A percentile compares a stretch with the other conserved stretches of the same genome.
Evolutionary conservation across 257 asterid species (phyloP).

Genomic region (Perilla frutescens): DNA sequence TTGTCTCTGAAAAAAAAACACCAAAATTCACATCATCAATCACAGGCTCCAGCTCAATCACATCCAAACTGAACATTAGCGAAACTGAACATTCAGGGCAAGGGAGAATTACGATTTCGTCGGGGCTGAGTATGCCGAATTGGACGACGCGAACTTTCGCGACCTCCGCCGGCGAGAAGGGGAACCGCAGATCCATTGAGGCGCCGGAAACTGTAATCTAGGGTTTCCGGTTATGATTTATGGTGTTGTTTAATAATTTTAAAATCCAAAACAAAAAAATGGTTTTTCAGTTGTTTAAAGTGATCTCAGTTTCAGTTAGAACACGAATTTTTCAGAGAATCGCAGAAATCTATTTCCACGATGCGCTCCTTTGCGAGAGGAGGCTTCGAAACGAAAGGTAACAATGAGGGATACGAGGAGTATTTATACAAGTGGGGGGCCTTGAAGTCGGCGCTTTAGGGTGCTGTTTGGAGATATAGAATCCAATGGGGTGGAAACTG

Average conservation of each 20-base stretch:
- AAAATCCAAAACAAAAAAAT: not conserved
- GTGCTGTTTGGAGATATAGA: conserved; percentile 24
- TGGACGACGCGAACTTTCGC: conserved; percentile 87
- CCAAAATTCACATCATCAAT: conserved; percentile 7
- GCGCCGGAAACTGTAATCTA: conserved; percentile 31
- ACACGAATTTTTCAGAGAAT: not conserved
- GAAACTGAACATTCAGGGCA: not conserved
- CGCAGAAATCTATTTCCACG: conserved; percentile 20
- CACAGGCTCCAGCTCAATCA: conserved; percentile 10
- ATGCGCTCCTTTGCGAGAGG: conserved; percentile 35
- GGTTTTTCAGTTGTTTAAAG: not conserved
- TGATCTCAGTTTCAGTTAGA: not conserved
- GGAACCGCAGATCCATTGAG: conserved; percentile 84
- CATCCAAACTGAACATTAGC: not conserved
- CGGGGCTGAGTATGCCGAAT: conserved; percentile 94
- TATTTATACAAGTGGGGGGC: conserved; percentile 49
- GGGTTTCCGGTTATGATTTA: conserved; percentile 36
- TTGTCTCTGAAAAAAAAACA: conserved; percentile 73
- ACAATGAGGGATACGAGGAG: not conserved
- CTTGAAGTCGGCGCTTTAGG: conserved; percentile 8
- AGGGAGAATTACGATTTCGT: conserved; percentile 73
- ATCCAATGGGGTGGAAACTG: not conserved
- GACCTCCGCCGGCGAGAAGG: conserved; percentile 95
- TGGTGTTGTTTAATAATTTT: not conserved
- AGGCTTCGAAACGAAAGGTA: not conserved